Evolutionary conservation across 306 rosid genomes (phyloP).

Genomic region (Purshia tridentata): DNA sequence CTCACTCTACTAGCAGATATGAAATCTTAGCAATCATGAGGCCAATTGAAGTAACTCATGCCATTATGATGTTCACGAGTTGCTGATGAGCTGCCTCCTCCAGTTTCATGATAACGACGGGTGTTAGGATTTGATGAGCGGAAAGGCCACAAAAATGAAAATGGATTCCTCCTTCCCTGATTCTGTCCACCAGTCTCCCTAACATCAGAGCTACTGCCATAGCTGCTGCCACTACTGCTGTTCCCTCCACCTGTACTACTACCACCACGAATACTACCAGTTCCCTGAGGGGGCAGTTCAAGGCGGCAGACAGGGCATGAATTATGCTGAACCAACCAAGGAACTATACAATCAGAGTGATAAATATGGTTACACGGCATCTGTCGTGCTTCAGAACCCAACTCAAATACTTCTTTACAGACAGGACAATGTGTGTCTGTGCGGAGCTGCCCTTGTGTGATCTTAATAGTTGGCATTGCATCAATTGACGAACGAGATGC

Average conservation of each 20-base stretch:
- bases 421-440: slow-evolving; percentile 71
- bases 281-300: slow-evolving; percentile 65
- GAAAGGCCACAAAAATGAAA: slow-evolving; percentile 61
- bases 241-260: slow-evolving; percentile 37
- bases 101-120: slow-evolving; percentile 37
- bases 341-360: slow-evolving; percentile 77
- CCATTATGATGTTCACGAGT: slow-evolving; percentile 46
- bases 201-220: slow-evolving; percentile 26
- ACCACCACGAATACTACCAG: slow-evolving; percentile 24
- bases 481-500: slow-evolving; percentile 62
- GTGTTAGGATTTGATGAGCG: slow-evolving; percentile 46
- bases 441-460: slow-evolving; percentile 56
- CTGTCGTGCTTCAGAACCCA: slow-evolving; percentile 66
- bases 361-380: slow-evolving; percentile 88
- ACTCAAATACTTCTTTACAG: slow-evolving; percentile 66
- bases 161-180: slow-evolving; percentile 52
- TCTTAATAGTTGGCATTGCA: slow-evolving; percentile 71
- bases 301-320: slow-evolving; percentile 85
- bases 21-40: slow-evolving; percentile 32
- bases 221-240: slow-evolving; percentile 20
- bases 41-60: slow-evolving; percentile 42
- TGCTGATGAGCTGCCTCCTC: slow-evolving; percentile 49
- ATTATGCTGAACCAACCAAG: slow-evolving; percentile 79
- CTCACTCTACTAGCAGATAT: slow-evolving; percentile 16
- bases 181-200: slow-evolving; percentile 37